Evolutionary conservation across 805 yeast species (phyloP).

Genomic region (Suhomyces tanzawaensis): DNA sequence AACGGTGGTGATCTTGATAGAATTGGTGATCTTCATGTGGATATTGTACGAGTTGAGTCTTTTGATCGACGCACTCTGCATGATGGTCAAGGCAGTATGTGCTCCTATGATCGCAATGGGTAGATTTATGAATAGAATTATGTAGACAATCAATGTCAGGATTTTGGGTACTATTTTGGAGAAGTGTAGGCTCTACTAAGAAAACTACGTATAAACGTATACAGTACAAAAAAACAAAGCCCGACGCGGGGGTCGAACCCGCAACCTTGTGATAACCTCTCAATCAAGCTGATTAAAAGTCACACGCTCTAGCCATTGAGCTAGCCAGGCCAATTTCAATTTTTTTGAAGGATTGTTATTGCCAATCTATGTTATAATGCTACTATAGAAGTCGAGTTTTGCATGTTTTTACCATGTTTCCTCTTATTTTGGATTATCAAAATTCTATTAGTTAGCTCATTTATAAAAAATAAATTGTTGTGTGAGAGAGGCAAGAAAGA

Average conservation of each 20-base stretch:
- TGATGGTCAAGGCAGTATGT: conserved; percentile 45
- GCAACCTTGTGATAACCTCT: conserved; percentile 6
- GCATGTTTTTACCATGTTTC: too few relatives aligned
- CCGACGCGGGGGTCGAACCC: conserved; percentile 8
- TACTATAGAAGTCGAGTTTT: too few relatives aligned
- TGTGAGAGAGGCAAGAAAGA: too few relatives aligned
- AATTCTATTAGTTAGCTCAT: too few relatives aligned
- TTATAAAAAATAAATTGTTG: too few relatives aligned
- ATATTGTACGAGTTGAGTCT: conserved; percentile 40
- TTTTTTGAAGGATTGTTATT: too few relatives aligned
- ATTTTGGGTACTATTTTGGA: background rate
- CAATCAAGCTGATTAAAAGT: background rate
- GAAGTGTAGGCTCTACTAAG: background rate
- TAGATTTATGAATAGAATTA: conserved; percentile 40
- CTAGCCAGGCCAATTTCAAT: conserved; percentile 5
- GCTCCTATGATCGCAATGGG: conserved; percentile 48
- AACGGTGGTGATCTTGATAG: conserved; percentile 39
- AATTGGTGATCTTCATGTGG: conserved; percentile 40
- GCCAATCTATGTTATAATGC: too few relatives aligned
- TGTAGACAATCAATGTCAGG: conserved; percentile 17
- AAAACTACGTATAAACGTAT: background rate
- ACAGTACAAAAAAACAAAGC: background rate
- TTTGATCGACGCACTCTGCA: conserved; percentile 42
- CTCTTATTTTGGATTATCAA: too few relatives aligned
- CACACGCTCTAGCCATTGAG: conserved; percentile 8